phyloP scores from a whole-genome alignment of 208 protist species.

The Blechomonas ayalai region DNA sequence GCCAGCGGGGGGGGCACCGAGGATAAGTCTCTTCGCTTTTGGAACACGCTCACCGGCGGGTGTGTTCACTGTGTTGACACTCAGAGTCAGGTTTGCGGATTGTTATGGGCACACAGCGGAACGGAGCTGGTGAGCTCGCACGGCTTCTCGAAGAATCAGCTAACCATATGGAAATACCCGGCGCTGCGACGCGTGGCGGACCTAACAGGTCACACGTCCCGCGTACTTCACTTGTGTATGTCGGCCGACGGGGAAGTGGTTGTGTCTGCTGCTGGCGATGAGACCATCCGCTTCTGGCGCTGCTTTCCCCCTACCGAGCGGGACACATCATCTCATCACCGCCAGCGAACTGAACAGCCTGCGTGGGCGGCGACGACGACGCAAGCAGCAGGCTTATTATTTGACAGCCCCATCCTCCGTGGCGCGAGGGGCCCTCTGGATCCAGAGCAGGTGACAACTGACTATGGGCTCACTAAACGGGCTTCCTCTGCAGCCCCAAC shows the following conservation, averaged over 20 bases:
- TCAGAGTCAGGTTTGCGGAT: conserved; percentile 94
- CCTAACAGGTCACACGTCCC: conserved; percentile 95
- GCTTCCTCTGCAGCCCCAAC: too few relatives aligned
- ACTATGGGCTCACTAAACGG: too few relatives aligned
- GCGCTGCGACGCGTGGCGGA: conserved; percentile 95
- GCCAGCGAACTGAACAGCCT: too few relatives aligned
- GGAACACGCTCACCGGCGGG: conserved; percentile 95
- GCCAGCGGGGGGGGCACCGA: conserved; percentile 97
- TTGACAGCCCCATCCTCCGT: too few relatives aligned
- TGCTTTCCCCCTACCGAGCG: conserved; percentile 55
- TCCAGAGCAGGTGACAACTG: too few relatives aligned
- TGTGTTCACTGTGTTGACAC: conserved; percentile 94
- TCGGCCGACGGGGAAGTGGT: conserved; percentile 96
- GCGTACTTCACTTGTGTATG: conserved; percentile 97
- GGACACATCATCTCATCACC: conserved; percentile 8
- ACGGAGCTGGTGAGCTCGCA: conserved; percentile 98
- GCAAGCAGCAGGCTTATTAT: too few relatives aligned
- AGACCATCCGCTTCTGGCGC: conserved; percentile 96
- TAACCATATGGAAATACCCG: conserved; percentile 99
- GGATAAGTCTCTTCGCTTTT: conserved; percentile 97
- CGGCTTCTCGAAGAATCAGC: conserved; percentile 97
- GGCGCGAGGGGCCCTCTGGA: too few relatives aligned
- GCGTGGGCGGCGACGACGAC: too few relatives aligned
- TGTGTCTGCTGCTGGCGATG: conserved; percentile 96
- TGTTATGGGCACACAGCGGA: conserved; percentile 93